phyloP scores from a whole-genome alignment of 2,329 filamentous ascomycete species.

The Tothia fuscella region DNA sequence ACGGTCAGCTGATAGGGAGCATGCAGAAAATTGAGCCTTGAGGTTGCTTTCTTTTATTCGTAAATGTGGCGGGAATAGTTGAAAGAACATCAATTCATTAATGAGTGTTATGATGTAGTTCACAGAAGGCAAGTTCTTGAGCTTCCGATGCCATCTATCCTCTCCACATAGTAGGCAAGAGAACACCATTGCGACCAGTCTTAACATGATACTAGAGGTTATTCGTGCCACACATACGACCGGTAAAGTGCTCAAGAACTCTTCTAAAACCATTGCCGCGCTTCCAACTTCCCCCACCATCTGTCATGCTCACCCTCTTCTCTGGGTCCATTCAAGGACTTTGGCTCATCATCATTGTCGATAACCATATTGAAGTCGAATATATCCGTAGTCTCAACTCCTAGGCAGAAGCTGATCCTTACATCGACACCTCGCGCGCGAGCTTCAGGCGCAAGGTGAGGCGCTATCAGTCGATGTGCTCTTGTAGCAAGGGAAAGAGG shows the following conservation, averaged over 20 bases:
- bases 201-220: too few relatives aligned
- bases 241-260: neutral
- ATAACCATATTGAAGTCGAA: constrained; percentile 35
- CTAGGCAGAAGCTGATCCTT: constrained; percentile 33
- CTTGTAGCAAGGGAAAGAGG: constrained; percentile 29
- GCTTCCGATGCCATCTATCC: too few relatives aligned
- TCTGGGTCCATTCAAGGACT: neutral
- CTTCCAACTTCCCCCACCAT: constrained; percentile 30
- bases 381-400: constrained; percentile 25
- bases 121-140: too few relatives aligned
- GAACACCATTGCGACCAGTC: too few relatives aligned
- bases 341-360: constrained; percentile 18
- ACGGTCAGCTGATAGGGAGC: too few relatives aligned
- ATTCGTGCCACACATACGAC: too few relatives aligned
- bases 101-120: too few relatives aligned
- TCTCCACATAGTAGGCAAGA: too few relatives aligned
- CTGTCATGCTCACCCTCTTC: constrained; percentile 6
- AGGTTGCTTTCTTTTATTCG: too few relatives aligned
- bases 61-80: too few relatives aligned
- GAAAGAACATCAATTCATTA: too few relatives aligned
- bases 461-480: constrained; percentile 28
- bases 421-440: constrained; percentile 32
- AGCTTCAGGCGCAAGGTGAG: constrained; percentile 28
- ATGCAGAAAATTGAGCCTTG: too few relatives aligned
- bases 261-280: constrained; percentile 32